Evolutionary conservation across 331 rosid species (phyloP), one percentile per base, ranked within the genome.

Genomic region (Spiraea crenata): DNA sequence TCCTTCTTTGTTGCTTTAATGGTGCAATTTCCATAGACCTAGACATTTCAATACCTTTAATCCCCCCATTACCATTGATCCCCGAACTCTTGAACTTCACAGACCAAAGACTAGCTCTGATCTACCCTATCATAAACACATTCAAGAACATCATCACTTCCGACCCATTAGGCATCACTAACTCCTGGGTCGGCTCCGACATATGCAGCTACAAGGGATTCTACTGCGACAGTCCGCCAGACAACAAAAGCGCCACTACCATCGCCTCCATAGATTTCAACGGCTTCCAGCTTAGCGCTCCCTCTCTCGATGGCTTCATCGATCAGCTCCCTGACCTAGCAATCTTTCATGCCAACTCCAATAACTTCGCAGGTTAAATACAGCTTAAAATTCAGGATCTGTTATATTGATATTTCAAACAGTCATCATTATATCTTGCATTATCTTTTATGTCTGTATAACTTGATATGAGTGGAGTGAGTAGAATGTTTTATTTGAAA

Each of bases 321-420:
- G 82, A 82, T 10, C 57, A 31, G 19, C 75, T 85, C 41, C 84
- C 82, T 2, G 86, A 85, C 67, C 60, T 85, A 9, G 86, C 86
- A 13, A 14, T 85, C 47, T 85, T 85, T 70, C 89, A 85, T 35
- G 89, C 86, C 8, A 85, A 85, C 72, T 79, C 89, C 73, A 85
- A 85, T 79, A 76, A 79, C 37, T 85, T 85, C 50, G 51, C 82
- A 3, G 89, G 72, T 67, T 5, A 11, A 45, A 2, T 45, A 45
- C 9, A 14, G 49, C 12, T 12, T 45, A 5, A 45, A 45, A 45
- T 9, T 9, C 12, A 3, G 49, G 12, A 10, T 8, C 31, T 25
- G 31, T 25, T 25, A 25, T 25, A 25, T 25, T 25, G 31, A 25
- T 2, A 25, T 2, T 25, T 25, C 31, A 25, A 25, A 25, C 31